Conservation (phyloP, 345 rosid genomes). For the Anastatica hierochuntica region DNA sequence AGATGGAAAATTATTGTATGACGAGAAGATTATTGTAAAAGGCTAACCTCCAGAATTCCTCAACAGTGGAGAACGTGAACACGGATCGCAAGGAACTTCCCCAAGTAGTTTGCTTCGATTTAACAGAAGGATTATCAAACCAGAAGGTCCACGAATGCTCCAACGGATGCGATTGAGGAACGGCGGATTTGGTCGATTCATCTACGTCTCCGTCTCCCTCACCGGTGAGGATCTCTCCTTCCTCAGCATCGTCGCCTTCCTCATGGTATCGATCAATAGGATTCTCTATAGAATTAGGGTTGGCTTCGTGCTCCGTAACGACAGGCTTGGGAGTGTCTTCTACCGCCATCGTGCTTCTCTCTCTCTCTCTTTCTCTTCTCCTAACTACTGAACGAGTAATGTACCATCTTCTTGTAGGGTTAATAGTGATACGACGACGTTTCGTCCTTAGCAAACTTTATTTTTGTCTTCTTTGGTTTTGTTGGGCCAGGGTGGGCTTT, state of each 20-base stretch:
- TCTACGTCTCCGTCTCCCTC: too few relatives aligned
- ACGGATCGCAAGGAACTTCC: slow-evolving; percentile 73
- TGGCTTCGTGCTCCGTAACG: slow-evolving; percentile 24
- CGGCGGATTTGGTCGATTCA: slow-evolving; percentile 26
- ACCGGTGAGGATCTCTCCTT: slow-evolving; percentile 67
- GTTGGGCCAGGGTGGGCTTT: too few relatives aligned
- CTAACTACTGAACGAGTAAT: too few relatives aligned
- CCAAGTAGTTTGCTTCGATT: slow-evolving; percentile 51
- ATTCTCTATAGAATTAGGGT: slow-evolving; percentile 23
- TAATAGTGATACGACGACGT: too few relatives aligned
- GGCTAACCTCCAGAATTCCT: slow-evolving; percentile 75
- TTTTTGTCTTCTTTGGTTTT: too few relatives aligned
- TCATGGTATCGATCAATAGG: slow-evolving; percentile 23
- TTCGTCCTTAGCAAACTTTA: too few relatives aligned
- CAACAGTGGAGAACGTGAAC: slow-evolving; percentile 57
- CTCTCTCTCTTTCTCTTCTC: too few relatives aligned
- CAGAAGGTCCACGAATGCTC: slow-evolving; percentile 92
- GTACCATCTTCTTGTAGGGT: too few relatives aligned
- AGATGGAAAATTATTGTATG: not conserved
- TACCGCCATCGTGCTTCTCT: slow-evolving; percentile 23
- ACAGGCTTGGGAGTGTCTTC: slow-evolving; percentile 28
- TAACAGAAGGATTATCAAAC: slow-evolving; percentile 67
- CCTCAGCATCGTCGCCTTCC: slow-evolving; percentile 44
- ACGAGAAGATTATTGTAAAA: not conserved
- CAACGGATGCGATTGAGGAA: slow-evolving; percentile 46